Base-by-base conservation (phyloP, 345 rosid species). In the Carallia brachiata region DNA sequence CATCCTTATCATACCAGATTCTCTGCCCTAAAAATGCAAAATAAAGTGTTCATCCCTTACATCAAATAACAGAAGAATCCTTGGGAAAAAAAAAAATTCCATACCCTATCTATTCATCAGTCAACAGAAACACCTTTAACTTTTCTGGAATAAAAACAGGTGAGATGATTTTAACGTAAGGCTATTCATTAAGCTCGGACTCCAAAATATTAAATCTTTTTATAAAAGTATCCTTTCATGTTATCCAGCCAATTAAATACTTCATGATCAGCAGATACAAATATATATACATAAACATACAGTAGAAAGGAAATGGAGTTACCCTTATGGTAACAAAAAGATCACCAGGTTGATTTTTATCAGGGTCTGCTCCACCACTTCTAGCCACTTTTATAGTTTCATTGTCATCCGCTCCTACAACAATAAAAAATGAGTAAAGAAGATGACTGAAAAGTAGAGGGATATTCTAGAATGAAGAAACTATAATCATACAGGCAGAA, bases 311-410 rank as follows among this genome's bases (percentile, higher is more conserved):
- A 63, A 13, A 8, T 70, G 30, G 55, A 66, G 71, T 72, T 67
- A 90, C 97, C 99, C 81, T 95, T 61, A 95, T 76, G 52, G 86
- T 73, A 47, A 92, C 99, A 65, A 73, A 87, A 48, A 95, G 96
- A 84, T 95, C 97, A 66, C 99, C 99, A 31, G 97, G 97, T 71
- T 94, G 98, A 78, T 81, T 85, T 82, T 87, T 84, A 31, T 95
- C 97, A 63, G 99, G 99, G 81, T 95, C 99, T 16, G 95, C 97
- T 65, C 99, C 99, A 62, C 99, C 99, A 52, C 79, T 82, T 71
- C 89, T 86, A 65, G 82, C 81, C 61, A 95, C 87, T 88, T 82
- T 90, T 65, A 95, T 71, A 0, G 84, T 90, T 32, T 95, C 97
- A 39, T 82, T 73, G 79, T 89, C 82, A 77, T 92, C 95, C 70